Conservation (phyloP, 805 yeast genomes). For the Blastobotrys muscicola region DNA sequence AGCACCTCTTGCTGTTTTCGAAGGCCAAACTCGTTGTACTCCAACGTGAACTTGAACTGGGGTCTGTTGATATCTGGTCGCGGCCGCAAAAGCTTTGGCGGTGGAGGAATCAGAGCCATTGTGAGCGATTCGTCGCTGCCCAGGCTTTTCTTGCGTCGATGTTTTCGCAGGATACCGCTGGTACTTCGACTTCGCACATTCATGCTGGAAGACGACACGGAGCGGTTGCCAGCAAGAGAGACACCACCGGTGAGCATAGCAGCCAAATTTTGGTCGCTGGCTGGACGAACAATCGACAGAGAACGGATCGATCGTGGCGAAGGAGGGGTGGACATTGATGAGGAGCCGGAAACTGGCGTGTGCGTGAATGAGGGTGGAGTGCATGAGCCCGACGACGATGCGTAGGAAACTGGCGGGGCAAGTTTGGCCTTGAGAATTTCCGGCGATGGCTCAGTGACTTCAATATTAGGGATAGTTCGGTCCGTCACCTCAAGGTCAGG, state of each 20-base stretch:
- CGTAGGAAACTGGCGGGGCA: not conserved
- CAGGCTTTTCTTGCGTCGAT: not conserved
- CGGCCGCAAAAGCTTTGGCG: conserved; percentile 21
- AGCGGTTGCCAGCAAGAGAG: too few species aligned
- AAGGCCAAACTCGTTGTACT: conserved; percentile 10
- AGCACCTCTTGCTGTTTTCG: conserved; percentile 9
- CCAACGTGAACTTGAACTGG: conserved; percentile 21
- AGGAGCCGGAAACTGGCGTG: conserved; percentile 6
- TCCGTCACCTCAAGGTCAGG: too few species aligned
- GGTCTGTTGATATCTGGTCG: conserved; percentile 26
- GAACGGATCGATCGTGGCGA: conserved; percentile 4
- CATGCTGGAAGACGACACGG: too few species aligned
- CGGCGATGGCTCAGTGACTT: too few species aligned
- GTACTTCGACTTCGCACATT: not conserved
- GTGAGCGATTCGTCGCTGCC: conserved; percentile 10
- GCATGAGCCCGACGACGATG: conserved; percentile 2
- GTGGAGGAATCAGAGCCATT: conserved; percentile 20
- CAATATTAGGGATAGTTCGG: too few species aligned
- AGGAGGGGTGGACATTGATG: conserved; percentile 6
- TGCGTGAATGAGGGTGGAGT: conserved; percentile 4
- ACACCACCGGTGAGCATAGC: too few species aligned
- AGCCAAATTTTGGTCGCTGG: too few species aligned
- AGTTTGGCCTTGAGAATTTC: too few species aligned
- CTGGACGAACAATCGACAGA: too few species aligned
- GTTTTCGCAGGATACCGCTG: not conserved